Conservation (phyloP, 2,329 filamentous ascomycete genomes). For the Hymenoscyphus infarciens region DNA sequence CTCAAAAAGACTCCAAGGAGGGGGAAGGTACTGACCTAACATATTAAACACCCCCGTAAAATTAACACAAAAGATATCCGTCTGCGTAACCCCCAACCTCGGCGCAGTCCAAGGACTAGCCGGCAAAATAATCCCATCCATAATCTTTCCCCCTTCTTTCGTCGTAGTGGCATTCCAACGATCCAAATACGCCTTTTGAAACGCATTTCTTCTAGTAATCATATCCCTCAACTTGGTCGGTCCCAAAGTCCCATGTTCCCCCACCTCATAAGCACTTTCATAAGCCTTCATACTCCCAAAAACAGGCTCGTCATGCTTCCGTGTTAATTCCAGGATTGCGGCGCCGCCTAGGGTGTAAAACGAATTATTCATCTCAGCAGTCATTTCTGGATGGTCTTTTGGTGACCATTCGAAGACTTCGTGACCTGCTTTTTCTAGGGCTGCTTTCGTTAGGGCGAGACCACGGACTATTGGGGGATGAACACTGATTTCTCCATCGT, state of each 20-base stretch:
- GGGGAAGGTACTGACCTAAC: constrained; percentile 25
- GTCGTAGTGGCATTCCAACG: constrained; percentile 34
- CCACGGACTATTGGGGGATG: constrained; percentile 39
- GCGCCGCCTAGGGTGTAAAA: constrained; percentile 36
- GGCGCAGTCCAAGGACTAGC: constrained; percentile 37
- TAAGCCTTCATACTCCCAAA: constrained; percentile 33
- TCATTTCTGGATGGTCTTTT: constrained; percentile 35
- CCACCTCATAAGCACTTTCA: constrained; percentile 28
- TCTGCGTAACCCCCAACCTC: constrained; percentile 32
- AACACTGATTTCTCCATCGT: constrained; percentile 37
- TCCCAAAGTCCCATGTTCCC: constrained; percentile 30
- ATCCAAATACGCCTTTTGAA: constrained; percentile 38
- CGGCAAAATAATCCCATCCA: constrained; percentile 38
- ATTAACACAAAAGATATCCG: constrained; percentile 29
- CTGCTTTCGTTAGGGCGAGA: constrained; percentile 34
- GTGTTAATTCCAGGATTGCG: constrained; percentile 31
- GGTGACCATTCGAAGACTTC: constrained; percentile 38
- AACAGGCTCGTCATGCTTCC: constrained; percentile 30
- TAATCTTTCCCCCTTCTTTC: constrained; percentile 30
- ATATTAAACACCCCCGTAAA: constrained; percentile 34
- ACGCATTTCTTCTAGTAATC: constrained; percentile 34
- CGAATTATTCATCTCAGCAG: constrained; percentile 28
- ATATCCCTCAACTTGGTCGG: constrained; percentile 34
- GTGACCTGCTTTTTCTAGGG: constrained; percentile 37
- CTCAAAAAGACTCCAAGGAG: background rate